Conservation (phyloP, 2,329 filamentous ascomycete species). For the Fusarium redolens region DNA sequence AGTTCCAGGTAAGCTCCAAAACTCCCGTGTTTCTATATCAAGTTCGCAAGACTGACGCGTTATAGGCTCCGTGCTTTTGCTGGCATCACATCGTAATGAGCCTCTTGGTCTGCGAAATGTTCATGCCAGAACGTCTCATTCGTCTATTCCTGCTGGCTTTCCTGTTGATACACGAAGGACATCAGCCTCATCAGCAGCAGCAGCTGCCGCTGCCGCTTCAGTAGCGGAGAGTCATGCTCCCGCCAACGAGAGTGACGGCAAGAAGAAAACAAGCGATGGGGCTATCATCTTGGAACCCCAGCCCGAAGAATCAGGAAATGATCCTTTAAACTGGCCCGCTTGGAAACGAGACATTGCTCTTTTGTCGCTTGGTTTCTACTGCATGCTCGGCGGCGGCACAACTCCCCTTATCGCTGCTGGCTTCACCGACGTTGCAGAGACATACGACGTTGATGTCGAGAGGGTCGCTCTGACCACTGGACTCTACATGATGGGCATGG, state of each 20-base stretch:
- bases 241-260: slow-evolving; percentile 52
- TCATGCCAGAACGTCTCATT: slow-evolving; percentile 68
- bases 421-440: slow-evolving; percentile 80
- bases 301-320: slow-evolving; percentile 89
- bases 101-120: slow-evolving; percentile 69
- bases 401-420: slow-evolving; percentile 91
- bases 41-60: slow-evolving; percentile 11
- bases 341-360: slow-evolving; percentile 85
- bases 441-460: slow-evolving; percentile 73
- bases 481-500: slow-evolving; percentile 93
- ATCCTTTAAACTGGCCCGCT: slow-evolving; percentile 90
- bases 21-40: neutral
- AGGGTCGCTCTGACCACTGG: slow-evolving; percentile 88
- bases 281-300: slow-evolving; percentile 90
- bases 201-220: neutral
- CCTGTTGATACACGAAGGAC: slow-evolving; percentile 50
- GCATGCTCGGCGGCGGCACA: slow-evolving; percentile 92
- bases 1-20: slow-evolving; percentile 75
- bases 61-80: slow-evolving; percentile 67
- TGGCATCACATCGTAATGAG: slow-evolving; percentile 67
- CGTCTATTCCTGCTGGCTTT: slow-evolving; percentile 64
- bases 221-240: slow-evolving; percentile 9
- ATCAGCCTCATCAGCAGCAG: slow-evolving; percentile 39
- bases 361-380: slow-evolving; percentile 88
- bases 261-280: slow-evolving; percentile 85